Evolutionary conservation across 495 filamentous ascomycete genomes (phyloP).

Genomic region (Viridothelium virens): DNA sequence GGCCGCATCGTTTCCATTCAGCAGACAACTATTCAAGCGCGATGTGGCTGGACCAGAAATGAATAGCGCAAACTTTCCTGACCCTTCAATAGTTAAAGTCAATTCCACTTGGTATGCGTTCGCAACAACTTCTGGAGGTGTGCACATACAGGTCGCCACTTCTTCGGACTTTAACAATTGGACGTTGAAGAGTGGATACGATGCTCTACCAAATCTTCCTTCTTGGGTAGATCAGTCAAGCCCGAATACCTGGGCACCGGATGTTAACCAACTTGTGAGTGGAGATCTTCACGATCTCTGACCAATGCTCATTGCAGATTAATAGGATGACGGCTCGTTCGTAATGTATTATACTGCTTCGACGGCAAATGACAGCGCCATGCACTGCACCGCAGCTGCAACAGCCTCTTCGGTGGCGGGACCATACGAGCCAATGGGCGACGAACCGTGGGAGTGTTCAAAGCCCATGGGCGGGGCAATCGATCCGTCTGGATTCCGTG

Average conservation of each 20-base stretch:
- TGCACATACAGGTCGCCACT: constrained; percentile 12
- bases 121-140: not conserved
- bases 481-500: constrained; percentile 48
- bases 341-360: constrained; percentile 56
- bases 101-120: constrained; percentile 16
- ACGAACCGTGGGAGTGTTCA: constrained; percentile 45
- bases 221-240: constrained; percentile 20
- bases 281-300: not conserved
- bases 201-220: constrained; percentile 20
- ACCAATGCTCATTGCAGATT: not conserved
- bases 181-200: constrained; percentile 19
- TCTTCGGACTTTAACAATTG: constrained; percentile 19
- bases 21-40: constrained; percentile 9
- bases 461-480: constrained; percentile 49
- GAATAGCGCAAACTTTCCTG: constrained; percentile 19
- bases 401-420: constrained; percentile 38
- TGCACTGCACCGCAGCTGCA: constrained; percentile 53
- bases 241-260: constrained; percentile 23
- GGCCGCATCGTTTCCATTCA: not conserved
- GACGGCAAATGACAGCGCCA: constrained; percentile 25
- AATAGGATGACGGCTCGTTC: constrained; percentile 42
- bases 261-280: constrained; percentile 21
- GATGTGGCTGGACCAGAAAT: constrained; percentile 15
- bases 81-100: constrained; percentile 16
- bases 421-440: constrained; percentile 43